Base-by-base conservation (phyloP, 257 asterid species). In the Cinchona pubescens region DNA sequence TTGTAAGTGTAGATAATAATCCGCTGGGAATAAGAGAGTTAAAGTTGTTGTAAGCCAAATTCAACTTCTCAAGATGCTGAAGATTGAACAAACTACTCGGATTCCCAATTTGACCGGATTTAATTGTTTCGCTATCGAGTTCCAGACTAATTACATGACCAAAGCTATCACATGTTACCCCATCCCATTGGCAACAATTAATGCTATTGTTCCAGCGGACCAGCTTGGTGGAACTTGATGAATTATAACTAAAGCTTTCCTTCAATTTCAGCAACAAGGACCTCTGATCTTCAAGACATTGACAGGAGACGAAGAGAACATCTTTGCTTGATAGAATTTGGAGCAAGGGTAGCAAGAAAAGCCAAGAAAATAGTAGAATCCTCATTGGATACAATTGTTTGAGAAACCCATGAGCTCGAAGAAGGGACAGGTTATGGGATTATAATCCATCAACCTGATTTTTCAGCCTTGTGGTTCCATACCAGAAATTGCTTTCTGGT, bases 351-450 rank as follows among this genome's bases (percentile, higher is more conserved):
- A 84, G 65, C 76, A 81, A 76, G 68, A 90, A 81, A 68, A 85
- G 75, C 75, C 90, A 88, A 46, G 85, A 58, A 67, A 89, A 18
- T 58, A 72, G 8, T 2, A 69, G 73, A 75, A 19, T 85, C 84
- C 78, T 89, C 98, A 91, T 91, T 83, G 76, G 82, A 55, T 6
- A 40, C 73, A 77, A 81, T 53, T 66, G 62, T 46, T 63, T 34
- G 78, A 76, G 76, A 76, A 75, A 29, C 79, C 86, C 86, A 80
- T 65, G 69, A 79, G 77, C 68, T 23, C 4, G 48, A 23, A 34
- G 46, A 45, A 10, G 25, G 13, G 32, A 21, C 21, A 45, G 7
- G 53, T 34, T 7, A 9, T 35, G 65, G 35, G 27, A 38, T 16
- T 75, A 75, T 48, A 71, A 30, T 51, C 73, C 77, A 71, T 51